Base-by-base conservation (phyloP, 345 rosid genomes). In the Alliaria petiolata region DNA sequence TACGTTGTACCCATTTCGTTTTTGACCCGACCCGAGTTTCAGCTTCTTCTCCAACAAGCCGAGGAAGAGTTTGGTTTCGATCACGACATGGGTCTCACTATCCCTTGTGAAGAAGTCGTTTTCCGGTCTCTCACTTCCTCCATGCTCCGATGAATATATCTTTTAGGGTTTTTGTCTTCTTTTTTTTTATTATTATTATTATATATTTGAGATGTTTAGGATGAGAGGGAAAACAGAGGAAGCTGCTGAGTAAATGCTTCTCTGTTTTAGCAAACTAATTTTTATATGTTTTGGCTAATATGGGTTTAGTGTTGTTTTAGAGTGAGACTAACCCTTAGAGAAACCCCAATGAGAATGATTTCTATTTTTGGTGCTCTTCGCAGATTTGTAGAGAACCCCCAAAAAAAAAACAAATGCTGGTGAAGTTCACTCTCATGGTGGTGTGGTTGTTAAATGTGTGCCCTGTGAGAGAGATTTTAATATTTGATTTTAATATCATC, bases 1-100 rank as follows among this genome's bases (percentile, higher is more conserved):
- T 85, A 88, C 81, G 86, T 90, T 67, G 84, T 90, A 5, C 96
- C 96, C 0, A 85, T 90, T 67, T 82, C 93, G 4, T 76, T 85
- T 56, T 58, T 90, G 79, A 85, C 80, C 52, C 84, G 87, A 73
- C 89, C 93, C 1, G 90, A 88, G 79, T 90, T 90, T 43, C 93
- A 87, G 53, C 69, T 38, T 69, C 71, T 90, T 75, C 87, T 90
- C 38, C 86, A 85, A 40, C 88, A 78, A 78, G 96, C 96, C 3
- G 96, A 86, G 65, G 96, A 89, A 67, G 96, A 87, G 72, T 89
- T 84, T 64, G 96, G 93, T 0, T 90, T 90, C 13, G 86, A 81
- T 74, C 96, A 90, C 30, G 89, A 87, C 12, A 87, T 85, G 89
- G 96, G 96, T n/a, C 84, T 90, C 17, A 90, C 93, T 25, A 83